A percentile compares a stretch with the other conserved stretches of the same genome.
phyloP scores from a whole-genome alignment of 306 rosid species.

The Cicer bijugum region DNA sequence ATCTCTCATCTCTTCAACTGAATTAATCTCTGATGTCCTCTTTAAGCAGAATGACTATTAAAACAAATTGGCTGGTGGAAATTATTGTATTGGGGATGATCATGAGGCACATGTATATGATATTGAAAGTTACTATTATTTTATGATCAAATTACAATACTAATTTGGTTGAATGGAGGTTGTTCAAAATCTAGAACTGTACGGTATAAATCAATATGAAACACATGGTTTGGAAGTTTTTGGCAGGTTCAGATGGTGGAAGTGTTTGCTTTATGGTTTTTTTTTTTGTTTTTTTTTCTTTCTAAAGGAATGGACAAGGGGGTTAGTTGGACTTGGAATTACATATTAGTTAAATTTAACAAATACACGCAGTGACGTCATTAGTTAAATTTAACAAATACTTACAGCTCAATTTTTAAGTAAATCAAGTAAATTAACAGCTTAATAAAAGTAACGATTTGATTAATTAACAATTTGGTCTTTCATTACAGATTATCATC shows the following conservation, averaged over 20 bases:
- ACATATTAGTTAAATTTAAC: not conserved
- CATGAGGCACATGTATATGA: not conserved
- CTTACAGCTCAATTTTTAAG: too few species aligned
- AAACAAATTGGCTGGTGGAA: not conserved
- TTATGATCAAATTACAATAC: slow-evolving; percentile 38
- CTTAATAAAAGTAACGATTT: too few species aligned
- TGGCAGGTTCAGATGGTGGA: slow-evolving; percentile 11
- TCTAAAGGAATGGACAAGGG: not conserved
- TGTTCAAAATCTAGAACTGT: slow-evolving; percentile 38
- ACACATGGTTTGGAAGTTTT: slow-evolving; percentile 19
- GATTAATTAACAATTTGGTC: too few species aligned
- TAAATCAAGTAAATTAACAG: too few species aligned
- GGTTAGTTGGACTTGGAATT: slow-evolving; percentile 1
- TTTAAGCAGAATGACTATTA: slow-evolving; percentile 28
- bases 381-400: not conserved
- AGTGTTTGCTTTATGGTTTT: not conserved
- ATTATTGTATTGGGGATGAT: not conserved
- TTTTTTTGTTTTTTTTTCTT: not conserved
- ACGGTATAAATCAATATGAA: slow-evolving; percentile 22
- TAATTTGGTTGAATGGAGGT: slow-evolving; percentile 33
- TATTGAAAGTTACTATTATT: slow-evolving; percentile 7
- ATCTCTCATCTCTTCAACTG: too few species aligned
- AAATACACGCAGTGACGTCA: not conserved
- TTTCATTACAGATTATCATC: too few species aligned
- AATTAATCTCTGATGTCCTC: too few species aligned